A percentile compares a stretch with the other conserved stretches of the same genome.
Conservation (phyloP, 352 stramenopile species). For the Thalassiosira oceanica region DNA sequence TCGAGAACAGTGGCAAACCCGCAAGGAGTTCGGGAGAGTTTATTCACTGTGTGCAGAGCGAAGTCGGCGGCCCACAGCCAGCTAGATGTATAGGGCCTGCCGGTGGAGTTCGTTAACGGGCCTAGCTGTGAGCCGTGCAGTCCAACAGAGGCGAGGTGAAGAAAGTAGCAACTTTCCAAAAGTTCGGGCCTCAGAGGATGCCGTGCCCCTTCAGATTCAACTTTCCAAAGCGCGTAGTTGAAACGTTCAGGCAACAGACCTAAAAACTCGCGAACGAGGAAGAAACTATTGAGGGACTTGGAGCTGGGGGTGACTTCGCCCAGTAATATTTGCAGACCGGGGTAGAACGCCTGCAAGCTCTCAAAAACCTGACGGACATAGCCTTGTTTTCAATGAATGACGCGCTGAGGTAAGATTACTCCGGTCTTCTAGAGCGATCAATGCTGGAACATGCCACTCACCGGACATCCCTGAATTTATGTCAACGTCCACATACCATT, state of each 20-base stretch:
- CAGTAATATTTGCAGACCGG: conserved; percentile 91
- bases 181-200: conserved; percentile 95
- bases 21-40: conserved; percentile 86
- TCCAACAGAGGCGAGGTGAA: conserved; percentile 87
- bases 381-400: too few species aligned
- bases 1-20: conserved; percentile 86
- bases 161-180: conserved; percentile 95
- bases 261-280: conserved; percentile 92
- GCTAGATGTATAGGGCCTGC: conserved; percentile 33
- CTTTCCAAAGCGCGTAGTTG: conserved; percentile 76
- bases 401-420: too few species aligned
- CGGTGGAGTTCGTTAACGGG: conserved; percentile 13
- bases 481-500: conserved; percentile 82
- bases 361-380: conserved; percentile 71
- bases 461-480: conserved; percentile 52
- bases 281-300: conserved; percentile 90
- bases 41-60: conserved; percentile 81
- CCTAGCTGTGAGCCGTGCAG: conserved; percentile 34
- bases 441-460: too few species aligned
- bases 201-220: conserved; percentile 45
- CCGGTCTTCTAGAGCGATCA: too few species aligned
- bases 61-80: conserved; percentile 66
- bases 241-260: conserved; percentile 93
- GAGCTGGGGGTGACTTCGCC: conserved; percentile 89
- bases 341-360: conserved; percentile 95